Base-by-base conservation (phyloP, 2,329 filamentous ascomycete genomes). In the Decorospora gaudefroyi region DNA sequence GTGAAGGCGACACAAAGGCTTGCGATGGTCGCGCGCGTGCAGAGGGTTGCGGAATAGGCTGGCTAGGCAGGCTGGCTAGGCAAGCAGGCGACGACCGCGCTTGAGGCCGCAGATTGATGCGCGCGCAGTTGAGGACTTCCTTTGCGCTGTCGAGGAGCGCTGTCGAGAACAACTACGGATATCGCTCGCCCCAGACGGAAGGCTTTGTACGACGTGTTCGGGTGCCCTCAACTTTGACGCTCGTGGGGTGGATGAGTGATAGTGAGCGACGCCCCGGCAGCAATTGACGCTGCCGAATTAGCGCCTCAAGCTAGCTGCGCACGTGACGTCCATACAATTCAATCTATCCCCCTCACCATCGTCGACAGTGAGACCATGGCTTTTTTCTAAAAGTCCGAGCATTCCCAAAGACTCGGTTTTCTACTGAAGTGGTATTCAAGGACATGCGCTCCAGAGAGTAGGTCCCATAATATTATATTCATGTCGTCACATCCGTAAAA, bases 211-310 rank as follows among this genome's bases (percentile, higher is more conserved):
- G 57, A 68, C 65, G 47, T 41, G 49, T 59, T 50, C 48, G 49
- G 54, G 58, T 57, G 52, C 59, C 58, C 55, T 64, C 58, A 61
- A 59, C 51, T 51, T 53, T 49, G 54, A 51, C 62, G 53, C 60
- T 65, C 51, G 60, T 63, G 53, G 57, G 59, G 59, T 66, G 62
- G 60, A 59, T 41, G 53, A 56, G 64, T 49, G 49, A 55, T 59
- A 52, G 49, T 42, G 31, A 32, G 35, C 39, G 41, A 41, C 43
- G 38, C 44, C 22, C 29, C 41, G 46, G 46, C 42, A 46, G 46
- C 44, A 26, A 28, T 37, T 50, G 53, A 57, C 41, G 34, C 40
- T 37, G 37, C 48, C 25, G 49, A 37, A 30, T 47, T 47, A 47
- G 44, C 44, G 44, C 19, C 29, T 12, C 15, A 37, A 35, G 38